Base-by-base conservation (phyloP, 345 rosid genomes). In the Linum usitatissimum region DNA sequence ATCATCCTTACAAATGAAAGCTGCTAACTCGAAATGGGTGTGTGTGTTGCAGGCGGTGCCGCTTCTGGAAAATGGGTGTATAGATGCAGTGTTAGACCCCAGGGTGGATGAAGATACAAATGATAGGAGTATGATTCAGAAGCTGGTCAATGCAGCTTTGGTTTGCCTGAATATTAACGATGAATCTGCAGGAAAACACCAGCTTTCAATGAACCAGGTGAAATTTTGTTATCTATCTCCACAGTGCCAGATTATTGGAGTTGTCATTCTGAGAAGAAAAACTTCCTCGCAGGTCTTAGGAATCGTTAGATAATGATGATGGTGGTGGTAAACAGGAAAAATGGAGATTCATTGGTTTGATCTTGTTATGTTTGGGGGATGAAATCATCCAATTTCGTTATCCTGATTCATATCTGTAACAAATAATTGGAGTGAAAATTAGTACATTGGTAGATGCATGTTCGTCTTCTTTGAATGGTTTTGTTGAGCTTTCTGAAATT, bases 141-240 rank as follows among this genome's bases (percentile, higher is more conserved):
- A 30, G 21, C 71, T 81, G 73, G 71, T 61, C 34, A 68, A 59
- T 42, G 86, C 86, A 45, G 86, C 81, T 36, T 64, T 76, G 60
- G 68, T 81, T 6, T 81, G 83, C 71, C 69, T 79, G 61, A 71
- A 65, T 31, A 54, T 30, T 68, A 68, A 66, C 58, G 39, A 3
- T 45, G 51, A 10, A 10, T 45, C 51, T 45, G 51, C 53, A 0
- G 55, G 6, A n/a, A n/a, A n/a, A 19, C 68, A 0, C 28, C 62
- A 23, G 9, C 18, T 66, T 66, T 73, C 83, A 30, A 77, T 79
- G 53, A 79, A 68, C 49, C 70, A 75, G 78, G 81, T 81, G 62
- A 62, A 21, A 8, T 34, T 61, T 66, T 59, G 4, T 36, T 18
- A 2, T 15, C 13, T 14, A 3, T 31, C 12, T 30, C 5, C 3